phyloP scores from a whole-genome alignment of 352 stramenopile genomes.

The Pythium sp. region DNA sequence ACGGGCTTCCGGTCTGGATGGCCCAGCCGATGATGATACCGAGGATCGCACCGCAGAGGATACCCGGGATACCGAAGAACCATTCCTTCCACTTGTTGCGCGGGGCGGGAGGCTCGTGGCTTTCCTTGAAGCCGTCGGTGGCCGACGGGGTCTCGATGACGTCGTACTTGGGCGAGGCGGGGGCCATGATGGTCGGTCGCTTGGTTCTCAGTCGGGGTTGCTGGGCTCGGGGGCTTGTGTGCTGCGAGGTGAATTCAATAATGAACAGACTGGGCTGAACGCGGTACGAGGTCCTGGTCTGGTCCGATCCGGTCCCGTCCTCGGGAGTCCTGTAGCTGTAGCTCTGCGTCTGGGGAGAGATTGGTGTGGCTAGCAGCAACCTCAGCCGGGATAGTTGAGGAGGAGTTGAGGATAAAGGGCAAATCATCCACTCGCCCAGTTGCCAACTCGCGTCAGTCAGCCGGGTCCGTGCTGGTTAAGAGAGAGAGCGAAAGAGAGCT shows the following conservation, averaged over 20 bases:
- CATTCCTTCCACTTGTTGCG: conserved; percentile 8
- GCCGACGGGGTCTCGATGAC: conserved; percentile 5
- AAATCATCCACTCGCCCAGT: no score
- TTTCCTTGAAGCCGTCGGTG: conserved; percentile 3
- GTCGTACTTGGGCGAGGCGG: conserved; percentile 5
- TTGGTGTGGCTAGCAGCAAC: no score
- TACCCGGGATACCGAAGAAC: conserved; percentile 25
- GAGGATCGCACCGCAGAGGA: conserved; percentile 26
- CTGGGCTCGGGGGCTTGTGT: neutral
- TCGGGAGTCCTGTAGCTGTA: no score
- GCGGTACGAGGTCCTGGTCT: no score
- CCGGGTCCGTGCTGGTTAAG: no score
- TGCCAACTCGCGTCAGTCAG: no score
- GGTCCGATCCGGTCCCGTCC: no score
- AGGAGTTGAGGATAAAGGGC: no score
- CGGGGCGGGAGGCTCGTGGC: neutral
- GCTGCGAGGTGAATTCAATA: neutral
- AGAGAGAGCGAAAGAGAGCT: no score
- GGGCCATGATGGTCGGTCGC: neutral
- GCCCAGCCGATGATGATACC: conserved; percentile 25
- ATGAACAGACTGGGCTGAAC: neutral
- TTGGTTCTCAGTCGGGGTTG: neutral
- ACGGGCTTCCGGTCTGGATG: conserved; percentile 13
- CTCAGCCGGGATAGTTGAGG: no score
- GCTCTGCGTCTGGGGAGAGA: no score